A percentile compares a stretch with the other conserved stretches of the same genome.
Conservation (phyloP, 176 grass and related monocot species). For the Zea luxurians region DNA sequence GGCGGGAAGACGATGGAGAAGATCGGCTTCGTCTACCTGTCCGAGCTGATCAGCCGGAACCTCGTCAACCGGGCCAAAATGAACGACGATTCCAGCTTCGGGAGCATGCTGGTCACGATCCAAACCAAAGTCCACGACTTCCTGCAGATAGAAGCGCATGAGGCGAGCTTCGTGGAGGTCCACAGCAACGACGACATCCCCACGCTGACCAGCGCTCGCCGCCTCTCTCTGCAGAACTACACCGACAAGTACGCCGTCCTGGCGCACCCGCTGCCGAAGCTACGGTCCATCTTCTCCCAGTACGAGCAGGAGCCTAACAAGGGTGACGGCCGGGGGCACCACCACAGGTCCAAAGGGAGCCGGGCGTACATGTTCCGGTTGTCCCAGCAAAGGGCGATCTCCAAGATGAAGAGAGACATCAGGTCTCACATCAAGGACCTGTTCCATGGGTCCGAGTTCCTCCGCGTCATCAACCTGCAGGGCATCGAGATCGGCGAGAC, state of each 20-base stretch:
- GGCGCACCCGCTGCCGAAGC: slow-evolving; percentile 12
- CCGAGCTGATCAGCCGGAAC: slow-evolving; percentile 40
- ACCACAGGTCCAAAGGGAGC: background rate
- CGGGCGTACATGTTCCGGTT: background rate
- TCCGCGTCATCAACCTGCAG: background rate
- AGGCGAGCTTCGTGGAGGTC: slow-evolving; percentile 42
- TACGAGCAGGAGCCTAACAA: slow-evolving; percentile 8
- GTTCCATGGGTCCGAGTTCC: slow-evolving; percentile 13
- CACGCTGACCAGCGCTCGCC: slow-evolving; percentile 29
- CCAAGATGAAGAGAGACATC: slow-evolving; percentile 1
- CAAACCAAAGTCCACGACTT: slow-evolving; percentile 46
- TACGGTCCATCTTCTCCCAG: slow-evolving; percentile 46
- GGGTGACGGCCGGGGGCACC: background rate
- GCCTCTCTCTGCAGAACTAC: slow-evolving; percentile 42
- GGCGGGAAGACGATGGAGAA: slow-evolving; percentile 38
- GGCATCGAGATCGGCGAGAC: slow-evolving; percentile 23
- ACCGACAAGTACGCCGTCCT: slow-evolving; percentile 42
- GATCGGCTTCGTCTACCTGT: slow-evolving; percentile 28
- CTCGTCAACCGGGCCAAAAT: slow-evolving; percentile 6
- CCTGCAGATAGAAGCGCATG: slow-evolving; percentile 38
- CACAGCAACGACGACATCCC: slow-evolving; percentile 19
- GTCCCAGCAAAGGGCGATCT: background rate
- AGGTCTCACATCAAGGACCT: slow-evolving; percentile 8
- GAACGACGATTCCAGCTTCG: slow-evolving; percentile 6
- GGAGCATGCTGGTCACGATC: slow-evolving; percentile 17